Evolutionary conservation across 108 stramenopile species (phyloP), one percentile per base, ranked within the genome.

Genomic region (Craspedostauros australis): DNA sequence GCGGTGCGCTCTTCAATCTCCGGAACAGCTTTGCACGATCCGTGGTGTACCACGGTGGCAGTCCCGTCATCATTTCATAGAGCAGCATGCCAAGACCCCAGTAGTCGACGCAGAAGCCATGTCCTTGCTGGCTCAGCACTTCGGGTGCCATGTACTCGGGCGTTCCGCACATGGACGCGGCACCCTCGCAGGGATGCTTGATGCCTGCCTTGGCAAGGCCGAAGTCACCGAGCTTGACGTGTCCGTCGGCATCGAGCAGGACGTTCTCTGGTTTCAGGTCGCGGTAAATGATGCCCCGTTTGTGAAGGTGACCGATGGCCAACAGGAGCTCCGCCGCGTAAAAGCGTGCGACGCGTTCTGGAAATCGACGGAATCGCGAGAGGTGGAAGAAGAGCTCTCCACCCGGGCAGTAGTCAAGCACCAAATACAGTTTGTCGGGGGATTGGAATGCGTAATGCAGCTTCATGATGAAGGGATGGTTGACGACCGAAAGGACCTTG

Each of bases 121-220:
- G 89, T 27, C 86, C 85, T 20, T 65, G 55, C 42, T 82, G 82
- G 25, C 68, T 64, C 26, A 97, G 36, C 14, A 95, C 88, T 61
- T 99, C 98, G 0, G 98, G 98, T 26, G 95, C 94, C 89, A 99
- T 96, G 75, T 97, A 98, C 54, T 98, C 96, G 1, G 96, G 96
- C 18, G 98, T 99, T 12, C 98, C 98, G 67, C 98, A 99, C 68
- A 96, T 91, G 21, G 85, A 86, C 18, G 81, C 74, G 5, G 95
- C 95, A 23, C 96, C 96, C 52, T 84, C 76, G 29, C 71, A 84
- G 3, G 91, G 80, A 72, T 88, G 83, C 18, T 64, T 48, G 46
- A 93, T 87, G 9, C 81, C 77, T 46, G 75, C 78, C 67, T 93
- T 93, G 28, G 89, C 88, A 29, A 95, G 63, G 6, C 90, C 94